phyloP scores from a whole-genome alignment of 2,329 filamentous ascomycete genomes.

The Metarhizium guizhouense region DNA sequence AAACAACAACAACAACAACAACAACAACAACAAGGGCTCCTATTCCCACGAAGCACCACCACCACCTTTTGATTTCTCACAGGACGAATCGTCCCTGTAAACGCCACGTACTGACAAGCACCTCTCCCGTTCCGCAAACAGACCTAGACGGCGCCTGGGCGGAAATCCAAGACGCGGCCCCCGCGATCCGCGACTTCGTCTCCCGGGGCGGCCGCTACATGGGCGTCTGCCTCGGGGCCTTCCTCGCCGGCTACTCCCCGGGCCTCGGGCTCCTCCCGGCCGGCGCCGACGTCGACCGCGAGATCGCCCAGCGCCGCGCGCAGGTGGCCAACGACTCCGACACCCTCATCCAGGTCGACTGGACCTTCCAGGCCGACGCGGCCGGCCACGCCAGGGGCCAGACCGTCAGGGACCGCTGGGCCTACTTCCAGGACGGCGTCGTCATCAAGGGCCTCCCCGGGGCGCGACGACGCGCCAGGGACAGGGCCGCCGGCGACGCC shows the following conservation, averaged over 20 bases:
- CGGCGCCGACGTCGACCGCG: constrained; percentile 5
- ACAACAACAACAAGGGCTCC: too few species aligned
- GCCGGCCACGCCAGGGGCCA: constrained; percentile 2
- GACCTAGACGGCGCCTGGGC: constrained; percentile 12
- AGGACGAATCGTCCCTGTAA: too few species aligned
- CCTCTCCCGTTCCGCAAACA: not conserved
- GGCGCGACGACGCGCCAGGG: not conserved
- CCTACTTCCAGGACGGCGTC: constrained; percentile 18
- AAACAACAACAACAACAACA: too few species aligned
- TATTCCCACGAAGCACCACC: too few species aligned
- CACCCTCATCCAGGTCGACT: constrained; percentile 16
- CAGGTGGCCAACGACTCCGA: constrained; percentile 12
- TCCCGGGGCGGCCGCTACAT: constrained; percentile 15
- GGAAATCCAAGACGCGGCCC: constrained; percentile 7
- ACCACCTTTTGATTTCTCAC: too few species aligned
- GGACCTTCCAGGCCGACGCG: constrained; percentile 10
- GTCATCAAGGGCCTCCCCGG: constrained; percentile 8
- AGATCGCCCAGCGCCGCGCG: constrained; percentile 6
- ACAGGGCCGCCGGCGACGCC: not conserved
- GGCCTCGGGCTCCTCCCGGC: constrained; percentile 13
- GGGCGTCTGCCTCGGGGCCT: constrained; percentile 19
- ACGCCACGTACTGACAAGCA: too few species aligned
- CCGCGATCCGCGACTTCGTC: constrained; percentile 12
- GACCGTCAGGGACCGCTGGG: constrained; percentile 11
- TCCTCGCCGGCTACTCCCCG: constrained; percentile 14